Evolutionary conservation across 78 protist genomes (phyloP).

Genomic region (Dictyostelium brefeldianum): DNA sequence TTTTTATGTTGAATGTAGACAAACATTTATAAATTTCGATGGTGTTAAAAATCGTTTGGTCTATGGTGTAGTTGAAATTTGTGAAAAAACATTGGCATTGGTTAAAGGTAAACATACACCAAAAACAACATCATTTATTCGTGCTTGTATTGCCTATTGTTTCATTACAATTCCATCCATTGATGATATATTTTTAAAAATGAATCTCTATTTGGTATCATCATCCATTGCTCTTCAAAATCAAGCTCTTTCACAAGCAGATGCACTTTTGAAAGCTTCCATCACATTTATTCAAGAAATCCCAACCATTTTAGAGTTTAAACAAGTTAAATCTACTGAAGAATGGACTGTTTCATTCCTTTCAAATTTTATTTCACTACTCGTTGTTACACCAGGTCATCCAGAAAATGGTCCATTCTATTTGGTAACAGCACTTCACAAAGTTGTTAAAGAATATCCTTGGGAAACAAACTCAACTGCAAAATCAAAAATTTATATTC

Average conservation of each 20-base stretch:
- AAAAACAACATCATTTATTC: slow-evolving; percentile 87
- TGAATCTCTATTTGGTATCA: slow-evolving; percentile 73
- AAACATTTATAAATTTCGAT: slow-evolving; percentile 87
- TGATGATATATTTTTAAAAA: slow-evolving; percentile 77
- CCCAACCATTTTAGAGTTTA: slow-evolving; percentile 47
- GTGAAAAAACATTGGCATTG: slow-evolving; percentile 53
- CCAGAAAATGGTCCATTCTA: slow-evolving; percentile 91
- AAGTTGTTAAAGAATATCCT: slow-evolving; percentile 76
- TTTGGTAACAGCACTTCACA: slow-evolving; percentile 85
- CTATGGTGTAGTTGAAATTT: slow-evolving; percentile 53
- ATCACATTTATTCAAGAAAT: slow-evolving; percentile 87
- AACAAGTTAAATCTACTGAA: slow-evolving; percentile 73
- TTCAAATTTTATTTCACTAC: slow-evolving; percentile 25
- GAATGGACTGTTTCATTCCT: slow-evolving; percentile 56
- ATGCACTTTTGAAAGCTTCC: slow-evolving; percentile 86
- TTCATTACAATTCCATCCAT: slow-evolving; percentile 93
- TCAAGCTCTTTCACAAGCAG: slow-evolving; percentile 91
- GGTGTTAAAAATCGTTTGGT: slow-evolving; percentile 81
- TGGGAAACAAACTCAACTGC: slow-evolving; percentile 70
- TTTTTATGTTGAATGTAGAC: slow-evolving; percentile 91
- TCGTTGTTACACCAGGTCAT: slow-evolving; percentile 93
- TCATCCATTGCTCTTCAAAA: slow-evolving; percentile 81
- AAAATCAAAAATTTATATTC: slow-evolving; percentile 24
- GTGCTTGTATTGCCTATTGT: slow-evolving; percentile 89
- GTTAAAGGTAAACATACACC: slow-evolving; percentile 85